Conservation (phyloP, 139 green algal species). For the Edaphochlamys debaryana region DNA sequence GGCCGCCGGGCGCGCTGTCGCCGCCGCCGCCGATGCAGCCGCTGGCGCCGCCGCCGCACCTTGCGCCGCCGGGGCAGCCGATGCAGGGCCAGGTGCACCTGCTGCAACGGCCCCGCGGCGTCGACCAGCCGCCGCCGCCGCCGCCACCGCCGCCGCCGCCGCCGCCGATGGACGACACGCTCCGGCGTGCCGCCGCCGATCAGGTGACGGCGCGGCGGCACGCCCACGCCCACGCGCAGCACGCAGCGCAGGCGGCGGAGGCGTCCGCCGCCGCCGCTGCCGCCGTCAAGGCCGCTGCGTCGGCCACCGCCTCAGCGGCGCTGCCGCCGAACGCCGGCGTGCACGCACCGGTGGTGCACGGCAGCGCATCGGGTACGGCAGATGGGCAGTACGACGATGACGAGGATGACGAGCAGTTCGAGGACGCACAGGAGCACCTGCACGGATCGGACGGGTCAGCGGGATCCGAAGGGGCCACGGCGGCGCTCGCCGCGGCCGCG, state of each 20-base stretch:
- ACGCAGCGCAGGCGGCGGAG: slow-evolving; percentile 9
- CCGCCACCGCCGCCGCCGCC: background rate
- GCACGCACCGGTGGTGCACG: too few relatives aligned
- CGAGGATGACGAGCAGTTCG: slow-evolving; percentile 8
- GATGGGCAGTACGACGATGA: slow-evolving; percentile 18
- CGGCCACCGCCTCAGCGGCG: background rate
- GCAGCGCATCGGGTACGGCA: background rate
- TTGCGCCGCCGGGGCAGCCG: background rate
- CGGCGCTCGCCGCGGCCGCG: background rate
- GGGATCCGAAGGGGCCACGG: background rate
- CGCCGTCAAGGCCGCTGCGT: slow-evolving; percentile 18
- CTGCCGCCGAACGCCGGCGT: background rate
- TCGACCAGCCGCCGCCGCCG: background rate
- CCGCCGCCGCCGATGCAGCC: background rate
- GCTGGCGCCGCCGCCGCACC: background rate
- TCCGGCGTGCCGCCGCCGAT: slow-evolving; percentile 2
- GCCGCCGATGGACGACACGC: background rate
- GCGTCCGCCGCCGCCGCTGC: slow-evolving; percentile 9
- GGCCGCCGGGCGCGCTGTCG: background rate
- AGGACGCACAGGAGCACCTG: slow-evolving; percentile 24
- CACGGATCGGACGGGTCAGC: background rate
- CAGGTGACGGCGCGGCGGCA: slow-evolving; percentile 13
- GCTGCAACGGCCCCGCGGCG: background rate
- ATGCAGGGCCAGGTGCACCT: background rate
- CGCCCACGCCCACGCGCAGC: background rate